Conservation (phyloP, 208 protist species). For the Sergeia podlipaevii region DNA sequence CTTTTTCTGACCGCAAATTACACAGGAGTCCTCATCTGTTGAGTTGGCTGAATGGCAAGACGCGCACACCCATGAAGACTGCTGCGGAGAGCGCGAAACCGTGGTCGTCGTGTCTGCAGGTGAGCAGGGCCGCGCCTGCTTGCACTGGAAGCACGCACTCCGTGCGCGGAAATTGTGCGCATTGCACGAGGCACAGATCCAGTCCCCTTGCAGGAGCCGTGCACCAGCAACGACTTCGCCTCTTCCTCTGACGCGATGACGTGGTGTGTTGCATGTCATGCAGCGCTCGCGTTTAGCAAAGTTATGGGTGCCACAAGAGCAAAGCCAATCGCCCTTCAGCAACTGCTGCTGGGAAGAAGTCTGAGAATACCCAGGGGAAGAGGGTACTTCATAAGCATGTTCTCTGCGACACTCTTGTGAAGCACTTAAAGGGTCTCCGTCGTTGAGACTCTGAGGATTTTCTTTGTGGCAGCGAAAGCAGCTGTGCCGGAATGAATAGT, state of each 20-base stretch:
- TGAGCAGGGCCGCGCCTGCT: not conserved
- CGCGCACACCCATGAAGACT: slow-evolving; percentile 21
- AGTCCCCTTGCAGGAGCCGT: slow-evolving; percentile 6
- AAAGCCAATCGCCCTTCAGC: slow-evolving; percentile 60
- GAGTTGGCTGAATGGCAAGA: slow-evolving; percentile 30
- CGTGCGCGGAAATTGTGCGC: slow-evolving; percentile 49
- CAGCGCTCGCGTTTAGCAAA: slow-evolving; percentile 47
- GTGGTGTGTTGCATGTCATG: slow-evolving; percentile 21
- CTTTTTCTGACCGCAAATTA: slow-evolving; percentile 28
- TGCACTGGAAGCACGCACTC: slow-evolving; percentile 23
- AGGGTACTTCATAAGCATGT: too few relatives aligned
- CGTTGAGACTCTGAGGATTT: slow-evolving; percentile 5
- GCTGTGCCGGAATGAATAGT: slow-evolving; percentile 47
- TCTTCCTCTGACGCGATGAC: too few relatives aligned
- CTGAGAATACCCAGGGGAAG: too few relatives aligned
- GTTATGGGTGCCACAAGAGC: slow-evolving; percentile 68
- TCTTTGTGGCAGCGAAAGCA: slow-evolving; percentile 61
- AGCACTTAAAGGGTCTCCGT: too few relatives aligned
- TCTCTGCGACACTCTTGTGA: not conserved
- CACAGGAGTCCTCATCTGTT: slow-evolving; percentile 4
- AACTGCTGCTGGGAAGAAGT: not conserved
- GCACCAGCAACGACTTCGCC: too few relatives aligned
- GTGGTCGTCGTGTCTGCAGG: not conserved
- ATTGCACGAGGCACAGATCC: slow-evolving; percentile 20
- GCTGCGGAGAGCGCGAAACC: not conserved